Conservation (phyloP, 164 flowering plant genomes). For the Liriodendron chinense region DNA sequence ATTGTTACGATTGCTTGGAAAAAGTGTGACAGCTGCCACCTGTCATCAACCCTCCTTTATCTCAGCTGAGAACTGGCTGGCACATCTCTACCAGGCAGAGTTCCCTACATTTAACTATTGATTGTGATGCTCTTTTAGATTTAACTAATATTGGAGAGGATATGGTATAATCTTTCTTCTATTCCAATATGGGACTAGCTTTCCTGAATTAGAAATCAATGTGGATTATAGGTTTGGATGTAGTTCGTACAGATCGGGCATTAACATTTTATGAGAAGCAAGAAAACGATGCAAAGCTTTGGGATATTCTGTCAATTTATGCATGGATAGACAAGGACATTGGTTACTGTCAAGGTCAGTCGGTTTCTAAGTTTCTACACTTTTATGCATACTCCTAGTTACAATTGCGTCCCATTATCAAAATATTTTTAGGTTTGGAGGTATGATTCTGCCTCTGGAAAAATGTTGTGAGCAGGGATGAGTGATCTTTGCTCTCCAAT, state of each 20-base stretch:
- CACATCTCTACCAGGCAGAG: too few species aligned
- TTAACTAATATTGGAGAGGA: background rate
- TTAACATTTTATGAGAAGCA: constrained; percentile 77
- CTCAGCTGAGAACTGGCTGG: too few species aligned
- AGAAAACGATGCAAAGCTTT: constrained; percentile 75
- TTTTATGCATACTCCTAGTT: background rate
- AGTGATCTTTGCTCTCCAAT: constrained; percentile 93
- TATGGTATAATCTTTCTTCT: background rate
- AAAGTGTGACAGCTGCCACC: too few species aligned
- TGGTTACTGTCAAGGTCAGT: constrained; percentile 88
- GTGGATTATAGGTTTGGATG: constrained; percentile 72
- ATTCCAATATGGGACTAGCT: background rate
- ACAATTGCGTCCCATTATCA: background rate
- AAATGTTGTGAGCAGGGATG: constrained; percentile 60
- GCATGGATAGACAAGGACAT: constrained; percentile 80
- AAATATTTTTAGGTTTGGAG: background rate
- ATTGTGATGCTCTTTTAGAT: background rate
- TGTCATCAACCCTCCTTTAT: too few species aligned
- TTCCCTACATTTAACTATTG: too few species aligned
- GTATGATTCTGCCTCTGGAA: background rate
- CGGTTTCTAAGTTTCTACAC: background rate
- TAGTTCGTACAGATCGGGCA: constrained; percentile 81
- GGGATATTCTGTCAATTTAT: constrained; percentile 82
- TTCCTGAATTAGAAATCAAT: background rate
- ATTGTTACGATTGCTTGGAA: too few species aligned